Conservation (phyloP, 1,139 yeast species). For the Blastobotrys buckinghamii region DNA sequence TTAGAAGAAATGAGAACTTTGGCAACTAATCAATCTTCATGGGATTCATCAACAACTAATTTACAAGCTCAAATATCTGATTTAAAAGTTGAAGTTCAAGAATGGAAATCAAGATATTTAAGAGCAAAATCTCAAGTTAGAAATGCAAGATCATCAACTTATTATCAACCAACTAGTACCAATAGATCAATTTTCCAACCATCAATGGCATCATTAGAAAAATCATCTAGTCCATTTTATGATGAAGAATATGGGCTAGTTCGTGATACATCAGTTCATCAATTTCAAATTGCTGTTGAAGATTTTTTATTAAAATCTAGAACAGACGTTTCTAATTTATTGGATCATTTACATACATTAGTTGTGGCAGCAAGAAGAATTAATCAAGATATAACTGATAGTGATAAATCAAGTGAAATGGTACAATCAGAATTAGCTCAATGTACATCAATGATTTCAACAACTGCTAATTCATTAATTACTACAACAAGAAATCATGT, state of each 20-base stretch:
- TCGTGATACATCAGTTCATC: slow-evolving; percentile 24
- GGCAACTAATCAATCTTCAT: slow-evolving; percentile 22
- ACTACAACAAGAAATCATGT: slow-evolving; percentile 77
- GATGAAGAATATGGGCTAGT: slow-evolving; percentile 25
- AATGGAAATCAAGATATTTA: slow-evolving; percentile 35
- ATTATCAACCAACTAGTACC: slow-evolving; percentile 14
- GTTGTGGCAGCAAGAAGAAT: slow-evolving; percentile 35
- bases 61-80: slow-evolving; percentile 26
- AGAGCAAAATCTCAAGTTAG: slow-evolving; percentile 31
- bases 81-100: slow-evolving; percentile 32
- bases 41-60: slow-evolving; percentile 22
- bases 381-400: slow-evolving; percentile 36
- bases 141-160: slow-evolving; percentile 26
- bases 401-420: slow-evolving; percentile 17
- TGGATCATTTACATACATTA: slow-evolving; percentile 32
- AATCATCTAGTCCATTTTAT: slow-evolving; percentile 20
- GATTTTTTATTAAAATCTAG: slow-evolving; percentile 31
- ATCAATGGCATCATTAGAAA: slow-evolving; percentile 18
- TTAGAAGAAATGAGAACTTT: slow-evolving; percentile 37
- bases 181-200: slow-evolving; percentile 19
- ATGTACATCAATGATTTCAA: slow-evolving; percentile 44
- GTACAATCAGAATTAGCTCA: slow-evolving; percentile 27
- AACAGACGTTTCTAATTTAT: slow-evolving; percentile 21
- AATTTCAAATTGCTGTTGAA: slow-evolving; percentile 31
- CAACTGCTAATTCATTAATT: slow-evolving; percentile 68